A percentile compares a stretch with the other conserved stretches of the same genome.
Conservation (phyloP, 768 basidiomycete species). For the Floccularia luteovirens region DNA sequence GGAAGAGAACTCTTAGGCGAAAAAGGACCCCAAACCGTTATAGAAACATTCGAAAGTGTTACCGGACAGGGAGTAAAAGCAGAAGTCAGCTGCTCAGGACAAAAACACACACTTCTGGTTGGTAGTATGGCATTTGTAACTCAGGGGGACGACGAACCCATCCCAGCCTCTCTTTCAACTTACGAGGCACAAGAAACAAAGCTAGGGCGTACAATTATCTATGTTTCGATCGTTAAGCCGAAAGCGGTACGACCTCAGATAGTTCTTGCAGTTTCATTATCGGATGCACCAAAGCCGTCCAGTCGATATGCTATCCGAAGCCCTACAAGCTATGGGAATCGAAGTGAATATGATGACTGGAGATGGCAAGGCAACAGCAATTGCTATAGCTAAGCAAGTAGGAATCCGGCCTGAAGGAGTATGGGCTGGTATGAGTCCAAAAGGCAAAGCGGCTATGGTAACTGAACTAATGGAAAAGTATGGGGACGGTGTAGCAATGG, state of each 20-base stretch:
- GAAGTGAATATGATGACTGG: slow-evolving; percentile 93
- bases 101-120: slow-evolving; percentile 50
- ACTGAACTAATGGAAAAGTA: slow-evolving; percentile 70
- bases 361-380: slow-evolving; percentile 78
- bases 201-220: slow-evolving; percentile 80
- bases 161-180: slow-evolving; percentile 50
- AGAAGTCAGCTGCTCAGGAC: slow-evolving; percentile 42
- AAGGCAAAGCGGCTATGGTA: slow-evolving; percentile 87
- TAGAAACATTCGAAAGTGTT: slow-evolving; percentile 78
- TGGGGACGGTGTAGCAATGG: slow-evolving; percentile 84
- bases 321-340: slow-evolving; percentile 84
- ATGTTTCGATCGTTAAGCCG: slow-evolving; percentile 55
- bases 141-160: slow-evolving; percentile 16
- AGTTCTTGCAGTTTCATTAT: slow-evolving; percentile 74
- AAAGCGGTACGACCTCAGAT: slow-evolving; percentile 41
- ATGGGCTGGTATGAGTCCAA: slow-evolving; percentile 90
- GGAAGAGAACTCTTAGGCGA: slow-evolving; percentile 56
- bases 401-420: slow-evolving; percentile 81
- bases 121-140: slow-evolving; percentile 73
- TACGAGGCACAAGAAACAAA: slow-evolving; percentile 71
- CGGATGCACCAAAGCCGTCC: slow-evolving; percentile 83
- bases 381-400: slow-evolving; percentile 84
- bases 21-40: slow-evolving; percentile 38
- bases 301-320: slow-evolving; percentile 76
- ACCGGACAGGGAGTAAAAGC: slow-evolving; percentile 89